Percentiles rank a stretch among this genome's conserved stretches.
These are phyloP conservation scores for Calocybe gangraenosa DNA, from an alignment of 768 basidiomycete species.

Conservation along the genomic window DNA sequence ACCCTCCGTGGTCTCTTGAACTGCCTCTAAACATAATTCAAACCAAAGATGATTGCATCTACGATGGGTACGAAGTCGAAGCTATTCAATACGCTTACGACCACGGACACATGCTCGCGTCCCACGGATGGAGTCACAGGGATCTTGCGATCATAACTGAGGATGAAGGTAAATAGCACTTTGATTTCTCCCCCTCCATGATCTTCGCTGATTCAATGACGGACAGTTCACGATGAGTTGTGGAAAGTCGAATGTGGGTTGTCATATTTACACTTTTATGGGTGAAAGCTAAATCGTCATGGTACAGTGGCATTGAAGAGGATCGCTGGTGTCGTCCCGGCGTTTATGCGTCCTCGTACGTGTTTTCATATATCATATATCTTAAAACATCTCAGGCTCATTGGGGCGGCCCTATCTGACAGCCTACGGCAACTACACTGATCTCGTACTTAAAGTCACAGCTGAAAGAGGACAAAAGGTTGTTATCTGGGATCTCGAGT, in stretches of 20 bases:
- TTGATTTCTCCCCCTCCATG: background rate
- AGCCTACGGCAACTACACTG: no score
- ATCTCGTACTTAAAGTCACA: constrained; percentile 4
- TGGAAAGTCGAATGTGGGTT: constrained; percentile 36
- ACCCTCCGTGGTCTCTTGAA: no score
- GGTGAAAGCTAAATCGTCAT: background rate
- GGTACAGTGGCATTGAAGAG: constrained; percentile 31
- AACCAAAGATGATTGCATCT: constrained; percentile 40
- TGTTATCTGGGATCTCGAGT: no score
- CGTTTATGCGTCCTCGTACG: constrained; percentile 42
- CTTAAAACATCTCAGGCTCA: background rate
- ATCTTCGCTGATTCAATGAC: background rate
- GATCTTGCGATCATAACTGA: constrained; percentile 31
- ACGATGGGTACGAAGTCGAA: constrained; percentile 25
- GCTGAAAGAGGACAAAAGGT: constrained; percentile 10
- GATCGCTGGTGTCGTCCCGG: constrained; percentile 36
- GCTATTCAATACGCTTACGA: constrained; percentile 32
- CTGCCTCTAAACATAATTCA: no score
- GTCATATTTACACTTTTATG: background rate
- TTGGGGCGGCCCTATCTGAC: no score
- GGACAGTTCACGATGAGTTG: constrained; percentile 37
- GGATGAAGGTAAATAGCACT: constrained; percentile 28
- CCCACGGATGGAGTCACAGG: constrained; percentile 39
- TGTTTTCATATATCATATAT: background rate
- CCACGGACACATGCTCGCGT: constrained; percentile 36